Evolutionary conservation across 169 alveolate genomes (phyloP), one percentile per base, ranked within the genome.

Genomic region (Plasmodium berghei): DNA sequence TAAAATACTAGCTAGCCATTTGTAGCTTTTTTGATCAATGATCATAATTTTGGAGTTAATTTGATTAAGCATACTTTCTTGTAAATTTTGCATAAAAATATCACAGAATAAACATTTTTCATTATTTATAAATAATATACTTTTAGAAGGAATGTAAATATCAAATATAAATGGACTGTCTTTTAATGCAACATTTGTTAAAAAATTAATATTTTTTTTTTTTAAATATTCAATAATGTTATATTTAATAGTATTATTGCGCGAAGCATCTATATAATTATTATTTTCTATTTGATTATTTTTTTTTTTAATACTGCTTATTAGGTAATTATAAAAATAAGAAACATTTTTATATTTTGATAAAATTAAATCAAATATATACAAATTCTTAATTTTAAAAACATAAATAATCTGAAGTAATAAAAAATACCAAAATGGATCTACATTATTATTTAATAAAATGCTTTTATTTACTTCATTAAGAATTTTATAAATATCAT

Each of bases 161-260:
- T 45, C 73, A 58, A 77, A 77, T 77, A 69, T 77, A 26, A 77
- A 77, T 34, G 89, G 89, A 16, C 89, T 77, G 46, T 64, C 74
- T 64, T 63, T 54, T 58, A 77, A 69, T 9, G 63, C 54, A 1
- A 77, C 16, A 52, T 64, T 45, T 28, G 18, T 58, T n/a, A 63
- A 20, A 77, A 63, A 77, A 20, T 28, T 45, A 12, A 64, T 46
- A 12, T 58, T 14, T 9, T 64, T 52, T 24, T 49, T 56, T 45
- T 77, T 28, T 52, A 77, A 34, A 58, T 46, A 64, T 4, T 77
- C n/a, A 18, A 49, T n/a, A 24, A 77, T 77, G 28, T n/a, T 52
- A 5, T 64, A 22, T 40, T 28, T 77, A 16, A 12, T 49, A 16
- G 66, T 63, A 26, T 77, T 45, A 42, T 46, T 56, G 12, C 22